Base-by-base conservation (phyloP, 441 rosid species). In the Omphalea diandra region DNA sequence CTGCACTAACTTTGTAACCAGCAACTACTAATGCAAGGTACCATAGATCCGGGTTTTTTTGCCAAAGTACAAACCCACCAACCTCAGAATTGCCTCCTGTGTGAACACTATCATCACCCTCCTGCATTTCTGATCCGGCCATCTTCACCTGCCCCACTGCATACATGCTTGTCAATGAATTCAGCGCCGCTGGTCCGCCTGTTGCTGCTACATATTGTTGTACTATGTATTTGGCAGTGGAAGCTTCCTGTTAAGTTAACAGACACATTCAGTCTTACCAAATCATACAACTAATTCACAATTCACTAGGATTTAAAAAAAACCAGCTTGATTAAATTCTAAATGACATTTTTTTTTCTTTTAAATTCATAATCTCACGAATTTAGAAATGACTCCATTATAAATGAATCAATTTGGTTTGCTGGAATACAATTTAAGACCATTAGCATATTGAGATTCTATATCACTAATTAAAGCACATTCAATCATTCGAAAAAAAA, bases 21-120 rank as follows among this genome's bases (percentile, higher is more conserved):
- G 97, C 80, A 47, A 91, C 97, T 17, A 91, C 90, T 4, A 94
- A 69, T 72, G 91, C 98, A 12, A 94, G 76, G 73, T 80, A 87
- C 98, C 97, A 94, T 53, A 90, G 80, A 55, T 87, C 93, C 5
- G 98, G 98, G 67, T 91, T 90, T 83, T 90, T 94, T 65, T 88
- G 94, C 97, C 97, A 91, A 17, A 91, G 65, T 26, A 94, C 97
- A 66, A 94, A 94, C 55, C 97, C 95, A 9, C 98, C 98, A 1
- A 88, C 84, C 80, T 92, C 97, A 32, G 81, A 76, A 65, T 70
- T 82, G 10, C 88, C 94, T 53, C 71, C 81, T 5, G 84, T 67
- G 0, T 74, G 80, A 67, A 87, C 79, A 65, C 75, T 86, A 2
- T 79, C 87, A 20, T 84, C 88, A 12, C 87, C 91, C 47, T 77